Evolutionary conservation across 371 early-diverging fungal genomes (phyloP), one percentile per base, ranked within the genome.

Genomic region (Rhizomucor miehei): DNA sequence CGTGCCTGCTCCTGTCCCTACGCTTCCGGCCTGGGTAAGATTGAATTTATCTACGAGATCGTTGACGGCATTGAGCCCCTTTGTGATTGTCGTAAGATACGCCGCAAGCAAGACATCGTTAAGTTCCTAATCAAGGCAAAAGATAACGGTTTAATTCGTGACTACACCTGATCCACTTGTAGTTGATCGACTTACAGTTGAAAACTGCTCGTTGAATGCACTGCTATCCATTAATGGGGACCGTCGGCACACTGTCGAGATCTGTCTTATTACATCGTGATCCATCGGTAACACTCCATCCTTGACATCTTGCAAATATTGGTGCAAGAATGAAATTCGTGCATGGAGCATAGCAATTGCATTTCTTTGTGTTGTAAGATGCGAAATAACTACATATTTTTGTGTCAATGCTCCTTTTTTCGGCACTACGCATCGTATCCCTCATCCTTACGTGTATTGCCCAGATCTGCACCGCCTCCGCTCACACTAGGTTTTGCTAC

Each of bases 291-390:
- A 60, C 12, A 47, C 43, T 29, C 86, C 91, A 54, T 71, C 60
- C 44, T 87, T 76, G 12, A 80, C 83, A 57, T 88, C 91, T 49
- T 79, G 64, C 9, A 93, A 70, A 60, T 93, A 93, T 54, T 84
- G 67, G 19, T 81, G 72, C 23, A 93, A 63, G 11, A 90, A 68
- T 34, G 79, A 69, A 49, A 92, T 78, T 43, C 92, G 77, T 0
- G 84, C 62, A 54, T 88, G 82, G 14, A 93, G 66, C 94, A 93
- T 92, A 43, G 86, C 82, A 64, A 93, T 86, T 0, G 92, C 91
- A 61, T 89, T 92, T 46, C 80, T 70, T 62, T 92, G 92, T 25
- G 85, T 81, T 9, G 83, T 81, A 48, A 93, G 71, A 51, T 90
- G 90, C 1, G 84, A 68, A 37, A 84, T 79, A 52, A 91, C 89